Evolutionary conservation across 1,284 basidiomycete species (phyloP), one percentile per base, ranked within the genome.

Genomic region (Cutaneotrichosporon mucoides): DNA sequence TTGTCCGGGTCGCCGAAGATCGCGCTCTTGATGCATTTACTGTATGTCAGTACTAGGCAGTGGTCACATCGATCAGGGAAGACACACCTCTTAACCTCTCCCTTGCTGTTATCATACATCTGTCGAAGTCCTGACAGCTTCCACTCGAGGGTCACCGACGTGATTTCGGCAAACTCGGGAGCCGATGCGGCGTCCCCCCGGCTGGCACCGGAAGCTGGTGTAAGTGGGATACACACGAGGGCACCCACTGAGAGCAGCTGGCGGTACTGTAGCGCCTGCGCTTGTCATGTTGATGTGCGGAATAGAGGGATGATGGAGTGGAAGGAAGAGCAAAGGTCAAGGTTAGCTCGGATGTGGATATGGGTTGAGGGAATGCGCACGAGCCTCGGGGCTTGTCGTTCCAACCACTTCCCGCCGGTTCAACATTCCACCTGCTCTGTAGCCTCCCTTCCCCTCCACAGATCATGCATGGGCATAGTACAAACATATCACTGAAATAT

Each of bases 61-160:
- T 10, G 16, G 24, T 24, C 15, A 5, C 9, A 24, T 24, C 24
- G 24, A 24, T 24, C 24, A 24, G 24, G 24, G 24, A 24, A 24
- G 36, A 59, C 75, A 67, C 57, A 78, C 76, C 75, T 76, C 62
- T 78, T 78, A 45, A 64, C 59, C 6, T 75, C 75, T 4, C 77
- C 77, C 59, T 71, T 73, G 42, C 85, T 88, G 16, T 82, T 81
- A 42, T 91, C 89, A 63, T 90, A 90, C 42, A 90, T 75, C 54
- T 80, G 80, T 70, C 84, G 86, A 49, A 90, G 78, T 2, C 84
- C 86, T 35, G 81, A 81, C 38, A 90, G 77, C 1, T 83, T 85
- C 89, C 89, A 91, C 75, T 90, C 88, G 57, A 90, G 86, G 9
- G 83, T 83, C 57, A 86, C 82, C 0, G 85, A 81, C 1, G 81